These are phyloP conservation scores for Protostelium mycophagum DNA, from an alignment of 78 protist genomes.

Conservation along the genomic window DNA sequence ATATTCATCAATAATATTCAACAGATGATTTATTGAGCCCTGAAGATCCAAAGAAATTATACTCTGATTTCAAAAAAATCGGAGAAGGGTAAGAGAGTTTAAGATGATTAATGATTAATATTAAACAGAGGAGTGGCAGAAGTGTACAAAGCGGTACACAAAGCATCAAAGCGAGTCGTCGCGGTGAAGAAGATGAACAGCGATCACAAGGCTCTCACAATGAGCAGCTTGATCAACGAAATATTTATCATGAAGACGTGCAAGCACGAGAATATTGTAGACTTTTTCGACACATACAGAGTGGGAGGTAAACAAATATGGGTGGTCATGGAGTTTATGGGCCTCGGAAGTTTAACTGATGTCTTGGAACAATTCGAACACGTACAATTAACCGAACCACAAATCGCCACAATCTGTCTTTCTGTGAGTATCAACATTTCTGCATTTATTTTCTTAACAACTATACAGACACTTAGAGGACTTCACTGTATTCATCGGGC, in stretches of 20 bases:
- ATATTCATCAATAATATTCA: too few species aligned
- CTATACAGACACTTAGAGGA: slow-evolving; percentile 36
- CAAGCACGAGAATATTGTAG: slow-evolving; percentile 63
- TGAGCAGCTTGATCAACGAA: slow-evolving; percentile 46
- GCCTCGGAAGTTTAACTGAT: slow-evolving; percentile 69
- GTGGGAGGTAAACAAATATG: slow-evolving; percentile 58
- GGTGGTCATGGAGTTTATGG: slow-evolving; percentile 79
- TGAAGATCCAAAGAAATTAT: slow-evolving; percentile 63
- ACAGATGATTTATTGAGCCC: slow-evolving; percentile 38
- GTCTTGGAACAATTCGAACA: slow-evolving; percentile 17
- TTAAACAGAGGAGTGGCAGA: slow-evolving; percentile 64
- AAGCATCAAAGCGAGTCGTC: slow-evolving; percentile 25
- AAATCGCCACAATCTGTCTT: slow-evolving; percentile 10
- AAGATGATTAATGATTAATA: too few species aligned
- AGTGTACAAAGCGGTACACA: slow-evolving; percentile 48
- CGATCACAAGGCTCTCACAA: slow-evolving; percentile 37
- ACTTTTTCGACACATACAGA: slow-evolving; percentile 49
- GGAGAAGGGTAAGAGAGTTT: slow-evolving; percentile 75
- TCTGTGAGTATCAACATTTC: background rate
- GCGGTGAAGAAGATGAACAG: slow-evolving; percentile 69
- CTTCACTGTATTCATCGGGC: slow-evolving; percentile 58
- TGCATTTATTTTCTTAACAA: background rate
- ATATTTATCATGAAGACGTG: slow-evolving; percentile 68
- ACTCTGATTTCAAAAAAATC: slow-evolving; percentile 62
- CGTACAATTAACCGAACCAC: background rate